Evolutionary conservation across 1,139 yeast species (phyloP), one percentile per base, ranked within the genome.

Genomic region (Hansenula sp.): DNA sequence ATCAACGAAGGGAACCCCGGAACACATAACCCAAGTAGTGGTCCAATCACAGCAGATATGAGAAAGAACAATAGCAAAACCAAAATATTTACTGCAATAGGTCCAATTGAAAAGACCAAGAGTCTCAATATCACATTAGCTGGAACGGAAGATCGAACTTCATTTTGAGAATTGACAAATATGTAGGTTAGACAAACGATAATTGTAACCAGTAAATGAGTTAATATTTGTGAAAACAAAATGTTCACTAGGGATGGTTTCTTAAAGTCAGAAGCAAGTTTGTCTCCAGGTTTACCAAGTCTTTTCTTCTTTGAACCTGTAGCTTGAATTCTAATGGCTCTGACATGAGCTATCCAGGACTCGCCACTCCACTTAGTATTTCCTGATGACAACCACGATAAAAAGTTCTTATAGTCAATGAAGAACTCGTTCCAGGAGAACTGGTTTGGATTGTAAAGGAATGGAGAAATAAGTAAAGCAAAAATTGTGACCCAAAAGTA

Each of bases 401-500:
- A 77, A 61, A 76, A 82, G 55, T 78, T 83, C 66, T 82, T 76
- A 71, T 82, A 82, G 62, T 82, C 89, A 61, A 81, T 74, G 59
- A 82, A 81, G 70, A 79, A 82, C 63, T 81, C 88, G 62, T 77
- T 83, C 86, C 87, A 81, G 41, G 86, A 77, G 59, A 81, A 82
- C 65, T 82, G 88, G 66, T 82, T 87, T 38, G 89, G 89, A 66
- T 82, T 82, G 71, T 81, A 82, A 42, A 82, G 60, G 57, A 81
- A 81, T 56, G 89, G 89, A 32, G 87, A 79, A 54, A 81, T 74
- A 66, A 82, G 74, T 63, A 82, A 72, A 2, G 89, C 76, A 35
- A 81, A 70, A 52, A 81, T 72, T 10, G 84, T 77, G 38, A 83
- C 76, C 89, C 89, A 82, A 72, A 82, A 82, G 82, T 87, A 82